Evolutionary conservation across 768 basidiomycete genomes (phyloP).

Genomic region (Butyriboletus loyo): DNA sequence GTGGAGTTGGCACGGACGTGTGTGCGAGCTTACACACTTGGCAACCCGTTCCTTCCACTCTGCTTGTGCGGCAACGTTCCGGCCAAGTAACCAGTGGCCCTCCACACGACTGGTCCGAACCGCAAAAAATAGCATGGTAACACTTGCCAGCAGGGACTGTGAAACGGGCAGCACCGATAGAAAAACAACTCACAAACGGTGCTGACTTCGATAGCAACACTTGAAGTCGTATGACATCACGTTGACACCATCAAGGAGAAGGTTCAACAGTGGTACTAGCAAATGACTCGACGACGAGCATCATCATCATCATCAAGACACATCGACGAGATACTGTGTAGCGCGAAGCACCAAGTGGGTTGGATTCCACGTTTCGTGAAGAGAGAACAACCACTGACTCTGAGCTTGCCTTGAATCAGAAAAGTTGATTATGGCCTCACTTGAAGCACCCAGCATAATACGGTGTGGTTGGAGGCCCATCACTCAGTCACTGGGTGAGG

Average conservation of each 20-base stretch:
- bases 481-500: too few species aligned
- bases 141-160: not conserved
- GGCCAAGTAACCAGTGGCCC: too few species aligned
- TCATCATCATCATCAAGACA: not conserved
- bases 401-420: not conserved
- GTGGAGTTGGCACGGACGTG: conserved; percentile 4
- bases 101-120: not conserved
- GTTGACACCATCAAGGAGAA: not conserved
- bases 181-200: not conserved
- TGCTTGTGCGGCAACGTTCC: not conserved
- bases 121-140: not conserved
- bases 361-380: not conserved
- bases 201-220: not conserved
- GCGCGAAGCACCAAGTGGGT: not conserved
- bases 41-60: not conserved
- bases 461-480: not conserved
- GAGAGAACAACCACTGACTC: not conserved
- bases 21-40: conserved; percentile 11
- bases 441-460: not conserved
- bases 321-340: not conserved
- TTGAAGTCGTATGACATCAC: not conserved
- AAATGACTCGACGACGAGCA: too few species aligned
- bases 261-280: too few species aligned
- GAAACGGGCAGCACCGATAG: not conserved
- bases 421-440: not conserved